Evolutionary conservation across 2,329 filamentous ascomycete genomes (phyloP), one percentile per base, ranked within the genome.

Genomic region (Coniochaeta hoffmannii): DNA sequence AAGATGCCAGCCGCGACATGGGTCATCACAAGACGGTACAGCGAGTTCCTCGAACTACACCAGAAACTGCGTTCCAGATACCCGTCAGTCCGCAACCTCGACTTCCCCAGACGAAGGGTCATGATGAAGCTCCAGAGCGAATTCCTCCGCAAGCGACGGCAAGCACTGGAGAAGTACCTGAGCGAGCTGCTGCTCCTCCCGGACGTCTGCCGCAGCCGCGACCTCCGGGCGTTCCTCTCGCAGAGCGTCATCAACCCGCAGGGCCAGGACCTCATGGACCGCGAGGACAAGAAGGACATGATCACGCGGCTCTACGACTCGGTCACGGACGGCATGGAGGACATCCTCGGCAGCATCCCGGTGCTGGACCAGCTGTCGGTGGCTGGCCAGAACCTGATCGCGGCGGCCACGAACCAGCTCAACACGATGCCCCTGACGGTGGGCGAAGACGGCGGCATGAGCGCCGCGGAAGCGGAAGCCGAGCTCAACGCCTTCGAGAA

Each of bases 121-220:
- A 88, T 99, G 53, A 91, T 97, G 85, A 97, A 97, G 65, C 82
- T 99, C 2, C 94, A 99, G 67, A 93, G 86, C 68, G 94, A 99
- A 64, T 99, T 99, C 65, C 75, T 99, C 17, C 88, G 95, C 63
- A 97, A 96, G 71, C 84, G 94, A 26, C 84, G 90, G 10, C 72
- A 86, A 31, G 91, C 89, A 0, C 77, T 99, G 1, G 93, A 99
- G 69, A 85, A 85, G 50, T 99, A 97, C 66, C 73, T 99, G 9
- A 79, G 84, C 59, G 86, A 91, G 61, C 80, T 99, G 4, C 80
- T 99, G 12, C 81, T 89, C 1, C 80, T 97, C 2, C 94, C 94
- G 0, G 92, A 97, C 57, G 93, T 97, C 35, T 99, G 95, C 66
- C 90, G 91, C 54, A 96, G 91, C 69, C 85, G 92, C 57, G 94